phyloP scores from a whole-genome alignment of 1,284 basidiomycete genomes.

The Cutaneotrichosporon cutaneum region DNA sequence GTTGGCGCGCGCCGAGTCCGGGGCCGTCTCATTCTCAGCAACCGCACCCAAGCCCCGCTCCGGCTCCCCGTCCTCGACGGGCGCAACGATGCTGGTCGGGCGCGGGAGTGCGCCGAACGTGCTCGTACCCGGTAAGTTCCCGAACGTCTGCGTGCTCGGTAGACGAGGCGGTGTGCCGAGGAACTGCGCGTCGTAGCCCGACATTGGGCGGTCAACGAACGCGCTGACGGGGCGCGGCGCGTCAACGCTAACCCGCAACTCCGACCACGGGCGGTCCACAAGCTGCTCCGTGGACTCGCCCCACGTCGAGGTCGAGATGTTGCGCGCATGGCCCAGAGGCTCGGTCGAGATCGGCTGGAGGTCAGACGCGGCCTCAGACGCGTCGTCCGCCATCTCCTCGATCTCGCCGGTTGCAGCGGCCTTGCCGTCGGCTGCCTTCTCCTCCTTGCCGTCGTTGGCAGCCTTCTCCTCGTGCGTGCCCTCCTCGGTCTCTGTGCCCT shows the following conservation, averaged over 20 bases:
- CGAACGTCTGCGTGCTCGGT: constrained; percentile 7
- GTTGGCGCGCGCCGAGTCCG: background rate
- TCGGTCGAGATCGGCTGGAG: background rate
- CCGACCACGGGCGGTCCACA: background rate
- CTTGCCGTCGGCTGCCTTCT: background rate
- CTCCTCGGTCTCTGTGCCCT: background rate
- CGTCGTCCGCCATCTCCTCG: constrained; percentile 3
- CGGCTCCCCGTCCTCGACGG: background rate
- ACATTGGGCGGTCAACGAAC: background rate
- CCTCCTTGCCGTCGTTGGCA: background rate
- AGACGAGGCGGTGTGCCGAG: background rate
- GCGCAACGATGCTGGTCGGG: background rate
- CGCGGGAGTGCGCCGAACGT: constrained; percentile 5
- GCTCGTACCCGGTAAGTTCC: background rate
- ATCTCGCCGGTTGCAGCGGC: background rate
- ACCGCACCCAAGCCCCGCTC: background rate
- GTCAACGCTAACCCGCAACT: background rate
- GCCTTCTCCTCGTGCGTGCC: background rate
- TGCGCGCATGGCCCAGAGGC: background rate
- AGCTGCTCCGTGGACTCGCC: background rate
- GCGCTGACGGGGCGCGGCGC: background rate
- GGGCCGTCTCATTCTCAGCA: background rate
- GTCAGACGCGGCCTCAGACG: background rate
- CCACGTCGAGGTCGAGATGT: background rate
- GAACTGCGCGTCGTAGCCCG: background rate